Percentiles rank a stretch among this genome's conserved stretches.
Conservation (phyloP, 1,284 basidiomycete species). For the Austroboletus rostrupii region DNA sequence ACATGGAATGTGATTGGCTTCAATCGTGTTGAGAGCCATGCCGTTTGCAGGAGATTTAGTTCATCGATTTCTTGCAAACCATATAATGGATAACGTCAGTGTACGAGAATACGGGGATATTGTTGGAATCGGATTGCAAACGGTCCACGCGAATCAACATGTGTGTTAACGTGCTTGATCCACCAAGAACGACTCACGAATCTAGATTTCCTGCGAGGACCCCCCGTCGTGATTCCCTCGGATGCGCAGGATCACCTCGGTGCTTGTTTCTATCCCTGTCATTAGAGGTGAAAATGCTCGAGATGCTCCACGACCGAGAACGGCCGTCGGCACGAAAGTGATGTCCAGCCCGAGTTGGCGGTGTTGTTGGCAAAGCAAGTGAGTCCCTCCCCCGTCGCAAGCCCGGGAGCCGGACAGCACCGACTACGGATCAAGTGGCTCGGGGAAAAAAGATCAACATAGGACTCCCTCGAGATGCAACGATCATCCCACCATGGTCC, state of each 20-base stretch:
- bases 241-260: conserved; percentile 11
- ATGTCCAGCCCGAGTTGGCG: background rate
- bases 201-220: background rate
- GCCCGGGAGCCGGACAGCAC: background rate
- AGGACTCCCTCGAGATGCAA: conserved; percentile 4
- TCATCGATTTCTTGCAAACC: conserved; percentile 2
- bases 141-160: conserved; percentile 13
- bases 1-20: conserved; percentile 1
- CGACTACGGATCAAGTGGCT: background rate
- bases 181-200: conserved; percentile 1
- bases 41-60: conserved; percentile 12
- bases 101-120: background rate
- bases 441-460: background rate
- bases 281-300: background rate
- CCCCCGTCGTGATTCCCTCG: conserved; percentile 14
- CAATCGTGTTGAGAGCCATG: conserved; percentile 1
- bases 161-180: conserved; percentile 14
- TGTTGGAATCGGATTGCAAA: conserved; percentile 2
- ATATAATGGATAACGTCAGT: conserved; percentile 9
- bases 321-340: too few relatives aligned
- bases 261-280: background rate
- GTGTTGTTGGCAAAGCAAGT: background rate
- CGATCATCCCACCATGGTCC: background rate
- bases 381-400: background rate
- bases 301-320: too few relatives aligned